Conservation (phyloP, 148 eudicot genomes). For the Camellia japonica region DNA sequence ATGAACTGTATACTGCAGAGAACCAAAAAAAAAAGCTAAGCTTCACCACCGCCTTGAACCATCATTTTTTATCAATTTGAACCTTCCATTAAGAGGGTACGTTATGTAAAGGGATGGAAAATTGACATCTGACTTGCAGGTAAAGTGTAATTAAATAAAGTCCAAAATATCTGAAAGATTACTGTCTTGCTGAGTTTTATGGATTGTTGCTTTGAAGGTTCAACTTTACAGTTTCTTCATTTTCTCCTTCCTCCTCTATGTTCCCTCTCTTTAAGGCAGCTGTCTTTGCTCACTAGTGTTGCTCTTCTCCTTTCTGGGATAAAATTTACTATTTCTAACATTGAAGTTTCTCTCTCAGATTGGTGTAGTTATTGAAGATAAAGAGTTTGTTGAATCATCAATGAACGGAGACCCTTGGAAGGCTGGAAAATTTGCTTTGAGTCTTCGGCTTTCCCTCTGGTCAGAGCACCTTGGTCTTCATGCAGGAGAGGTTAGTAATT, state of each 20-base stretch:
- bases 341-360: constrained; percentile 42
- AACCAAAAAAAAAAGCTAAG: not conserved
- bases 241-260: not conserved
- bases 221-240: not conserved
- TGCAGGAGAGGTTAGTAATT: constrained; percentile 56
- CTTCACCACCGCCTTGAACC: too few relatives aligned
- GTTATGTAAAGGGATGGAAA: too few relatives aligned
- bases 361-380: constrained; percentile 78
- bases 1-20: not conserved
- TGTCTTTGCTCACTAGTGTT: not conserved
- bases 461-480: constrained; percentile 92
- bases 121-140: too few relatives aligned
- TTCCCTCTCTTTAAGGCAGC: not conserved
- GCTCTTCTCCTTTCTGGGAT: not conserved
- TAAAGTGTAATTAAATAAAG: not conserved
- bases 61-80: too few relatives aligned
- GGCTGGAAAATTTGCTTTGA: constrained; percentile 79
- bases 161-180: not conserved
- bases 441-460: constrained; percentile 86
- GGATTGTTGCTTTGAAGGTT: not conserved
- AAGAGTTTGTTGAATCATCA: constrained; percentile 67
- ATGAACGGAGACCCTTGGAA: constrained; percentile 83
- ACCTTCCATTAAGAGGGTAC: too few relatives aligned
- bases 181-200: not conserved
- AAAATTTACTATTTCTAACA: not conserved